Base-by-base conservation (phyloP, 1,284 basidiomycete genomes). In the Cryptococcus sp. region DNA sequence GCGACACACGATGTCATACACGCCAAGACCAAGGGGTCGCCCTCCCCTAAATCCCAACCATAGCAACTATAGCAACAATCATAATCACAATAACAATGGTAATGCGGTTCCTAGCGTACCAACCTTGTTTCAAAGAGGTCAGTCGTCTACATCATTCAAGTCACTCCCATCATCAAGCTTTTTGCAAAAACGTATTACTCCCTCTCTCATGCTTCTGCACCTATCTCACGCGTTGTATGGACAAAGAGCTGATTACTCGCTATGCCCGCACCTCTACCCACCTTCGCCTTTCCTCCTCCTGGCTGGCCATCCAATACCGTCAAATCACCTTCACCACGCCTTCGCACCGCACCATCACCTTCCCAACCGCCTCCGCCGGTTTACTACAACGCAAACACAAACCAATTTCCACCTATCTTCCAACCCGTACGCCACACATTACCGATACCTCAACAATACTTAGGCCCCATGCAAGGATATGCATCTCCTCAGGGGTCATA, bases 301-400 rank as follows among this genome's bases (percentile, higher is more conserved):
- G 57, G 57, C 25, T 59, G 57, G 57, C 57, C 57, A 15, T 59
- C 57, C 23, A 59, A 59, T 48, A 59, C 57, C 40, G 42, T 59
- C 15, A 25, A 52, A 31, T 47, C 53, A 20, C 40, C 50, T 13
- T 45, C 38, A 20, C 40, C 40, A 8, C 41, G 35, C 35, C 20
- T 13, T 20, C 39, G 35, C 17, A 5, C 53, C 51, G 16, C 23
- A 17, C 40, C 41, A 38, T 25, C 51, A 22, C 0, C 51, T 40
- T 25, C 13, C 44, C 19, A 53, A 20, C 52, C 23, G 38, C 38
- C n/a, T 53, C 15, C 40, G 49, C 16, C 35, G n/a, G 31, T 20
- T 8, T 44, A 42, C 16, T 23, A 52, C 49, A 15, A 7, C n/a
- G 3, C 17, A 16, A 27, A 27, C 20, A 38, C 50, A 17, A 5